Conservation (phyloP, 2,329 filamentous ascomycete species). For the Cladosporium sphaerospermum region DNA sequence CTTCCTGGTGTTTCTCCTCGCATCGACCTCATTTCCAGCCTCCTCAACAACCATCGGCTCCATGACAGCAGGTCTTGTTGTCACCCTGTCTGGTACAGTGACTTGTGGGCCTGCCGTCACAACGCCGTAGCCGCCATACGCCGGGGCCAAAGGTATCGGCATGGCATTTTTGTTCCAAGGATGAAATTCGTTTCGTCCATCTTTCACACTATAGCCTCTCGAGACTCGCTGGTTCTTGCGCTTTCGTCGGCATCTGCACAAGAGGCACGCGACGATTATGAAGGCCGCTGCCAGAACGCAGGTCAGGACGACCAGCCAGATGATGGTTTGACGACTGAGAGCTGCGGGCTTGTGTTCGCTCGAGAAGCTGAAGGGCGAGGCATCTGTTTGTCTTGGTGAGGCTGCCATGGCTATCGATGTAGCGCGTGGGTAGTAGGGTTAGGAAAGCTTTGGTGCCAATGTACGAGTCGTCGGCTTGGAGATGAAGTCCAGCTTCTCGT, state of each 20-base stretch:
- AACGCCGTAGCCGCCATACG: neutral
- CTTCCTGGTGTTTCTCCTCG: conserved; percentile 3
- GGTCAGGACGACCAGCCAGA: conserved; percentile 12
- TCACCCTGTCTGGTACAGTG: neutral
- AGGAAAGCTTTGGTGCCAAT: neutral
- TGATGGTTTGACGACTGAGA: conserved; percentile 10
- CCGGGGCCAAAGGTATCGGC: neutral
- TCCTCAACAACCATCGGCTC: conserved; percentile 9
- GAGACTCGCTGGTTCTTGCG: conserved; percentile 5
- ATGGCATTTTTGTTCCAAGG: conserved; percentile 10
- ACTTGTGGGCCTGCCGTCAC: neutral
- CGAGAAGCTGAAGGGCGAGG: conserved; percentile 6
- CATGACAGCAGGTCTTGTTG: neutral
- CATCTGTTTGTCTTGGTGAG: neutral
- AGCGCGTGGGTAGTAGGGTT: neutral
- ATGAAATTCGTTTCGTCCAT: conserved; percentile 12
- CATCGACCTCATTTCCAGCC: neutral
- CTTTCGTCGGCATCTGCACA: conserved; percentile 11
- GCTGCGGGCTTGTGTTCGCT: conserved; percentile 1
- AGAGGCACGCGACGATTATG: conserved; percentile 6
- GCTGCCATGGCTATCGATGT: neutral
- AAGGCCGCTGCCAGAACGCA: conserved; percentile 11
- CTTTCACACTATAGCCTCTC: conserved; percentile 7
- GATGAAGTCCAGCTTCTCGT: conserved; percentile 10
- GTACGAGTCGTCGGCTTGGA: neutral